These are phyloP conservation scores for Suillus occidentalis DNA, from an alignment of 768 basidiomycete species.

Conservation along the genomic window DNA sequence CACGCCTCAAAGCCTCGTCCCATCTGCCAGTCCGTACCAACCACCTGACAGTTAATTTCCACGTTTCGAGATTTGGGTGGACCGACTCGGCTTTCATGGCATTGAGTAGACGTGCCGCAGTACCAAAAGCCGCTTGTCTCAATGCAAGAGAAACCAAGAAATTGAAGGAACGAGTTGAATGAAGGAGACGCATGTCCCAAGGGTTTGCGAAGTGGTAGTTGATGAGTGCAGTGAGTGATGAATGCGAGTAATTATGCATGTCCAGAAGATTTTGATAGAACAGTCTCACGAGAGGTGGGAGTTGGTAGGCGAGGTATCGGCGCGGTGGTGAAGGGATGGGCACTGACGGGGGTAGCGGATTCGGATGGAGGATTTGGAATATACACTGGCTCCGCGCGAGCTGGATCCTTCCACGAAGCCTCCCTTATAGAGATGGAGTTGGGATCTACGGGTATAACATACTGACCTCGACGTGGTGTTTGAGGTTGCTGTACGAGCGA, in stretches of 20 bases:
- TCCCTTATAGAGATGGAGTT: constrained; percentile 27
- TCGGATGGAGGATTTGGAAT: constrained; percentile 11
- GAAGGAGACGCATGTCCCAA: constrained; percentile 18
- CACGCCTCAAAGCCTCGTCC: constrained; percentile 55
- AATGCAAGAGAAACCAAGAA: constrained; percentile 48
- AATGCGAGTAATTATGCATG: constrained; percentile 20
- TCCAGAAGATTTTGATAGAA: constrained; percentile 36
- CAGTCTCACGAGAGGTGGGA: constrained; percentile 31
- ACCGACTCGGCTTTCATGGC: constrained; percentile 48
- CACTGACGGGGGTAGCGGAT: constrained; percentile 7
- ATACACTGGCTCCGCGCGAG: constrained; percentile 13
- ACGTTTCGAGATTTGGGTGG: constrained; percentile 50
- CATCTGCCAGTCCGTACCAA: constrained; percentile 56
- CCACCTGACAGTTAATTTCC: constrained; percentile 56
- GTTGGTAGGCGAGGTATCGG: constrained; percentile 20
- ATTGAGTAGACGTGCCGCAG: constrained; percentile 43
- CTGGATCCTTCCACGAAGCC: constrained; percentile 26
- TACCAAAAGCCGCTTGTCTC: constrained; percentile 48
- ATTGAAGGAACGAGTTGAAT: constrained; percentile 45
- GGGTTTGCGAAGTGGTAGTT: constrained; percentile 30
- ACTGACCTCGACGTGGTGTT: constrained; percentile 1
- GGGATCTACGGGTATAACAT: constrained; percentile 19
- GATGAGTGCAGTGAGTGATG: constrained; percentile 16
- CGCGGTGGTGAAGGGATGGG: constrained; percentile 4
- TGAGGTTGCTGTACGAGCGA: neutral